phyloP scores from a whole-genome alignment of 2,329 filamentous ascomycete genomes.

The Fusarium pseudonygamai region DNA sequence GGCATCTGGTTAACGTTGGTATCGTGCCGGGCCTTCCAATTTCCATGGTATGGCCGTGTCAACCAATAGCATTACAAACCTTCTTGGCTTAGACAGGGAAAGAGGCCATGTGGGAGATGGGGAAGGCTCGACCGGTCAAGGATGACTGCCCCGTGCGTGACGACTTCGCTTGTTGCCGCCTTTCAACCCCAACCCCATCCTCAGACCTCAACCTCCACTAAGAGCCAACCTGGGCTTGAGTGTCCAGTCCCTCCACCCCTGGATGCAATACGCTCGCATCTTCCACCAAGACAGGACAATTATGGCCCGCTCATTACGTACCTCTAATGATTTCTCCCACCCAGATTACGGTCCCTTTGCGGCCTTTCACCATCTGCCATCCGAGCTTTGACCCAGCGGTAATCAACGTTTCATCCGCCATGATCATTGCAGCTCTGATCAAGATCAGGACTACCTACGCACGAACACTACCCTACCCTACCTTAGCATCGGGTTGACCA shows the following conservation, averaged over 20 bases:
- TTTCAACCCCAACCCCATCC: conserved; percentile 29
- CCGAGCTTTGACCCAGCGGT: conserved; percentile 22
- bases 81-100: conserved; percentile 10
- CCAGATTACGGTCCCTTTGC: conserved; percentile 4
- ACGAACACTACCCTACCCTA: conserved; percentile 8
- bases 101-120: conserved; percentile 23
- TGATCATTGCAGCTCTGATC: conserved; percentile 11
- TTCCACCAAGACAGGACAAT: conserved; percentile 31
- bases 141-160: conserved; percentile 30
- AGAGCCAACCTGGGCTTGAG: conserved; percentile 11
- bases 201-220: conserved; percentile 10
- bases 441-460: conserved; percentile 5
- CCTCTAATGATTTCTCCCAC: neutral
- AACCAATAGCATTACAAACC: conserved; percentile 17
- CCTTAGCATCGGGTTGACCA: conserved; percentile 20
- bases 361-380: conserved; percentile 20
- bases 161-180: conserved; percentile 37
- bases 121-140: conserved; percentile 39
- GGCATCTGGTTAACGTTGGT: neutral
- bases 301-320: conserved; percentile 17
- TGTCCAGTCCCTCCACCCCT: conserved; percentile 1
- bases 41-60: neutral
- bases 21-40: neutral
- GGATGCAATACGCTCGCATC: conserved; percentile 34
- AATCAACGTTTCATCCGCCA: conserved; percentile 17